These are phyloP conservation scores for Xerophyta viscosa DNA, from an alignment of 106 monocot genomes.

Conservation along the genomic window DNA sequence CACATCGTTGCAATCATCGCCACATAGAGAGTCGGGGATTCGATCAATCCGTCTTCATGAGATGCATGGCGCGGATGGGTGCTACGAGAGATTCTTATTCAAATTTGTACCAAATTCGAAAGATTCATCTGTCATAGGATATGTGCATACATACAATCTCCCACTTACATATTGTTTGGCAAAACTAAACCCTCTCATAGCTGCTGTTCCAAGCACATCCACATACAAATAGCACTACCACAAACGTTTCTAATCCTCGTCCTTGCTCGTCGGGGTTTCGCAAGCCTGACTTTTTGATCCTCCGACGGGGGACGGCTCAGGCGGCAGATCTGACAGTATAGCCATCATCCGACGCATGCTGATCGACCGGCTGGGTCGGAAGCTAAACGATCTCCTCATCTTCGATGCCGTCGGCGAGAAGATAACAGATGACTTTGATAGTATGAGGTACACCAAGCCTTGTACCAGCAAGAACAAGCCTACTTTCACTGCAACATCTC, in stretches of 20 bases:
- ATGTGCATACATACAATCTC: too few species aligned
- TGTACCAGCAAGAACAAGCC: constrained; percentile 47
- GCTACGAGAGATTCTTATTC: too few species aligned
- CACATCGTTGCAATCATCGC: not conserved
- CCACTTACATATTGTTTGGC: too few species aligned
- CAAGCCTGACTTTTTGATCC: not conserved
- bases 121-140: too few species aligned
- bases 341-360: constrained; percentile 45
- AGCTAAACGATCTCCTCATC: constrained; percentile 20
- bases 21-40: not conserved
- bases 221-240: not conserved
- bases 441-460: constrained; percentile 51
- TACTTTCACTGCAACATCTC: constrained; percentile 18
- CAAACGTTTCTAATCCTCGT: not conserved
- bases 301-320: not conserved
- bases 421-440: constrained; percentile 45
- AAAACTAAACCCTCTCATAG: too few species aligned
- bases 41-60: not conserved
- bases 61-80: not conserved
- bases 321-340: constrained; percentile 42
- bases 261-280: not conserved
- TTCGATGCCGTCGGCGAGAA: constrained; percentile 24
- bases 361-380: constrained; percentile 28
- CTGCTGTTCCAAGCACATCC: too few species aligned
- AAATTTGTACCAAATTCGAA: too few species aligned